phyloP scores from a whole-genome alignment of 305 asterid species.

The Coffea humblotiana region DNA sequence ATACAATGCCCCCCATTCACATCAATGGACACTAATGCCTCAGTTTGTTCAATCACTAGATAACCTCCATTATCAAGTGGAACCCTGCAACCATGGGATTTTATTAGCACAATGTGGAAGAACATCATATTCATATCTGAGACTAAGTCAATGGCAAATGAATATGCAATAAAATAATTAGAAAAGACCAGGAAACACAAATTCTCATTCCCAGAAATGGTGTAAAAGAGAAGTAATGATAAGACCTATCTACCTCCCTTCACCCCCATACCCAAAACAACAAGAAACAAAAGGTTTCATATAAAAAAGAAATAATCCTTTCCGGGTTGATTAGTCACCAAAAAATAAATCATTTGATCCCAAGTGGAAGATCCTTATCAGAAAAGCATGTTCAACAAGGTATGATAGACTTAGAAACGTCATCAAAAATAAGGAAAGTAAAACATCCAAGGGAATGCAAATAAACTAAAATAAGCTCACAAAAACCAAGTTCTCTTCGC shows the following conservation, averaged over 20 bases:
- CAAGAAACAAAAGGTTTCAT: background rate
- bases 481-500: background rate
- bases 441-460: background rate
- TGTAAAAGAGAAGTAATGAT: background rate
- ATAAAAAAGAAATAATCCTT: background rate
- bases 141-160: background rate
- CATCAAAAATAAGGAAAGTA: background rate
- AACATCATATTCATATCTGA: background rate
- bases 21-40: constrained; percentile 93
- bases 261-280: background rate
- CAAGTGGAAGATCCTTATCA: background rate
- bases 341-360: background rate
- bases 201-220: background rate
- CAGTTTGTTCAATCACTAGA: constrained; percentile 97
- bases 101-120: constrained; percentile 12
- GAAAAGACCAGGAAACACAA: background rate
- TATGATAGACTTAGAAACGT: background rate
- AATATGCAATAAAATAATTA: background rate
- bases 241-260: background rate
- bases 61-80: constrained; percentile 92
- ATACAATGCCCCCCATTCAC: constrained; percentile 97
- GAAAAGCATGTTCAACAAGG: background rate
- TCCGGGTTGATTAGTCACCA: background rate
- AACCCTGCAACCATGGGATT: constrained; percentile 55
- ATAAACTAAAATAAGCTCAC: no score